Percentiles rank a stretch among this genome's conserved stretches.
These are phyloP conservation scores for Calonectria crousiana DNA, from an alignment of 2,329 filamentous ascomycete species.

Conservation along the genomic window DNA sequence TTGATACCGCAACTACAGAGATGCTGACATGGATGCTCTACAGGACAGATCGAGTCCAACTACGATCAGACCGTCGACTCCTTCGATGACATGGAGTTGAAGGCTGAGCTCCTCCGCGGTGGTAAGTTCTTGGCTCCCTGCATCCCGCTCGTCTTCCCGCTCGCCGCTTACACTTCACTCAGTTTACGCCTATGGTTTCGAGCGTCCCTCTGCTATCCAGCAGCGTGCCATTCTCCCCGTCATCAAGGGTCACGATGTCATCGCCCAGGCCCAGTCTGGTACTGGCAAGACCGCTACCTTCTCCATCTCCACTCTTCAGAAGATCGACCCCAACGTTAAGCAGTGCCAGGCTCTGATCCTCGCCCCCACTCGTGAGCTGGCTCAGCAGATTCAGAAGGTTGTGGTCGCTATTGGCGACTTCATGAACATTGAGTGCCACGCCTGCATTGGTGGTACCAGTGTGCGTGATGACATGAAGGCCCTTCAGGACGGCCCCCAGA, in stretches of 20 bases:
- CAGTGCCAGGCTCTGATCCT: constrained; percentile 98
- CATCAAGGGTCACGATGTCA: constrained; percentile 99
- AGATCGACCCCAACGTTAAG: constrained; percentile 96
- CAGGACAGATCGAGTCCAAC: constrained; percentile 99
- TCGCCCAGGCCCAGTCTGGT: constrained; percentile 99
- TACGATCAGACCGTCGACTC: constrained; percentile 99
- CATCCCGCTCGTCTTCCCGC: constrained; percentile 31
- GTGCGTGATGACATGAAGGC: constrained; percentile 99
- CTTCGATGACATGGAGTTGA: constrained; percentile 98
- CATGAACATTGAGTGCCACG: constrained; percentile 99
- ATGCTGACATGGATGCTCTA: constrained; percentile 43
- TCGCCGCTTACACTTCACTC: constrained; percentile 40
- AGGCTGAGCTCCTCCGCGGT: constrained; percentile 96
- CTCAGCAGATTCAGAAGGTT: constrained; percentile 99
- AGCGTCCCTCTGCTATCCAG: constrained; percentile 99
- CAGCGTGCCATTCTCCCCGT: constrained; percentile 99
- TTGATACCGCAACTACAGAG: constrained; percentile 16
- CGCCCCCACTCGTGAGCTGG: constrained; percentile 97
- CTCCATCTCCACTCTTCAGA: constrained; percentile 98
- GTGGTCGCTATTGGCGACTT: constrained; percentile 99
- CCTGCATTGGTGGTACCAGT: constrained; percentile 98
- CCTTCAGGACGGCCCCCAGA: constrained; percentile 93
- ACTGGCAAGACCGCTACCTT: constrained; percentile 99
- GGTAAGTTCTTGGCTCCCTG: constrained; percentile 58
- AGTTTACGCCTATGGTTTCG: constrained; percentile 99